A percentile compares a stretch with the other conserved stretches of the same genome.
Conservation (phyloP, 1,139 yeast genomes). For the Yamadazyma buinensis region DNA sequence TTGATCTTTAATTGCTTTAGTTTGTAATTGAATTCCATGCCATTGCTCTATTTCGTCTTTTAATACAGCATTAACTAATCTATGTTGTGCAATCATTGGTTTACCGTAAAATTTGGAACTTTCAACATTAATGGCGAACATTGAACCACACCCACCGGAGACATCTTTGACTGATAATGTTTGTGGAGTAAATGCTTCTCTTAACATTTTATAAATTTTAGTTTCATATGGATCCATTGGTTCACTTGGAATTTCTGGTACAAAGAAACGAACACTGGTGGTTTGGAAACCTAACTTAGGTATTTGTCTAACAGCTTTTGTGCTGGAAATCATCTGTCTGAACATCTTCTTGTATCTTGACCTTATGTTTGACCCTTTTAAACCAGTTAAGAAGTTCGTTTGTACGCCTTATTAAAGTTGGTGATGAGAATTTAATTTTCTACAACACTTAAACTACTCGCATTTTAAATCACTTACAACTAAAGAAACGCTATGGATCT, state of each 20-base stretch:
- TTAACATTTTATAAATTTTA: conserved; percentile 55
- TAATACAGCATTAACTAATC: conserved; percentile 76
- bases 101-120: conserved; percentile 74
- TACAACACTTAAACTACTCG: too few species aligned
- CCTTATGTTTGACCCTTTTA: too few species aligned
- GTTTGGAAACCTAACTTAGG: conserved; percentile 94
- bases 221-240: conserved; percentile 63
- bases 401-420: too few species aligned
- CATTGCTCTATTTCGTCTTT: conserved; percentile 85
- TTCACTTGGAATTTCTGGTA: conserved; percentile 7
- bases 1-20: conserved; percentile 43
- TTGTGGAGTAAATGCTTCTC: conserved; percentile 54
- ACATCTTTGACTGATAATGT: conserved; percentile 70
- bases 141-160: conserved; percentile 95
- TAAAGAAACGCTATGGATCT: conserved; percentile 6
- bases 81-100: conserved; percentile 85
- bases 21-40: conserved; percentile 91
- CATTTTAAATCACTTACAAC: too few species aligned
- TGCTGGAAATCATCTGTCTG: too few species aligned
- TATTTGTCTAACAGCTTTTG: conserved; percentile 75
- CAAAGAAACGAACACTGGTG: conserved; percentile 59
- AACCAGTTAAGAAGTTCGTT: too few species aligned
- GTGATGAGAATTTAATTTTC: too few species aligned
- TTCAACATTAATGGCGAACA: conserved; percentile 85
- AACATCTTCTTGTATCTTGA: too few species aligned